These are phyloP conservation scores for Claviceps sorghi DNA, from an alignment of 2,329 filamentous ascomycete genomes.

Conservation along the genomic window DNA sequence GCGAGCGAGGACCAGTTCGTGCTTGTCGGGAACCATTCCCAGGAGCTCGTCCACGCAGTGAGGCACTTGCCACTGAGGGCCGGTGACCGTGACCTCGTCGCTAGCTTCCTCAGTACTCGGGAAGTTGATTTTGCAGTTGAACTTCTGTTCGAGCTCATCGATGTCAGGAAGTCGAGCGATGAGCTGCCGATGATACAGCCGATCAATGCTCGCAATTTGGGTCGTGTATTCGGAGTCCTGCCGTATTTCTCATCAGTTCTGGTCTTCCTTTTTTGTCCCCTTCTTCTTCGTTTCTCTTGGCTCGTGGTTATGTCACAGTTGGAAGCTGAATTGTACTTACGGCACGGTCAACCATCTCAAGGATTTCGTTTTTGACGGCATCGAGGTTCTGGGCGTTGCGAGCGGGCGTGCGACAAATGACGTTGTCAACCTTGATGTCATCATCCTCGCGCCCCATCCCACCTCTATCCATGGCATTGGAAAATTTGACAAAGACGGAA, in stretches of 20 bases:
- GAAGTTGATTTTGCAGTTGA: slow-evolving; percentile 99
- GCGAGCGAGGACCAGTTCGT: slow-evolving; percentile 74
- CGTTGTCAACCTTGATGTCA: slow-evolving; percentile 96
- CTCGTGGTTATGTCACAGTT: background rate
- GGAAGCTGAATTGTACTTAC: slow-evolving; percentile 32
- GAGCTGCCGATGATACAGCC: slow-evolving; percentile 87
- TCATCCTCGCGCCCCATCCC: slow-evolving; percentile 89
- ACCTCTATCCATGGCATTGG: slow-evolving; percentile 92
- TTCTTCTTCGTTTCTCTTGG: background rate
- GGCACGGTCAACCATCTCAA: slow-evolving; percentile 97
- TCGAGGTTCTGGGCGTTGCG: slow-evolving; percentile 95
- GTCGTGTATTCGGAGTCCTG: slow-evolving; percentile 93
- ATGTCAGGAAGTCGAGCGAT: slow-evolving; percentile 79
- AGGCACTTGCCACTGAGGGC: slow-evolving; percentile 95
- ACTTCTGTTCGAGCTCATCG: slow-evolving; percentile 93
- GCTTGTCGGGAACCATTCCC: slow-evolving; percentile 94
- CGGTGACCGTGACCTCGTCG: slow-evolving; percentile 88
- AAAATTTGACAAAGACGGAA: slow-evolving; percentile 98
- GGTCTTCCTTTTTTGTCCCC: no score
- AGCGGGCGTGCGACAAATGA: slow-evolving; percentile 93
- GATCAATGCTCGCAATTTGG: slow-evolving; percentile 84
- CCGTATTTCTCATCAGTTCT: background rate
- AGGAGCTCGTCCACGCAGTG: slow-evolving; percentile 92
- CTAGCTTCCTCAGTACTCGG: slow-evolving; percentile 95
- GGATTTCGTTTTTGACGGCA: slow-evolving; percentile 94